Evolutionary conservation across 2,329 filamentous ascomycete species (phyloP), one percentile per base, ranked within the genome.

Genomic region (Colletotrichum tanaceti): DNA sequence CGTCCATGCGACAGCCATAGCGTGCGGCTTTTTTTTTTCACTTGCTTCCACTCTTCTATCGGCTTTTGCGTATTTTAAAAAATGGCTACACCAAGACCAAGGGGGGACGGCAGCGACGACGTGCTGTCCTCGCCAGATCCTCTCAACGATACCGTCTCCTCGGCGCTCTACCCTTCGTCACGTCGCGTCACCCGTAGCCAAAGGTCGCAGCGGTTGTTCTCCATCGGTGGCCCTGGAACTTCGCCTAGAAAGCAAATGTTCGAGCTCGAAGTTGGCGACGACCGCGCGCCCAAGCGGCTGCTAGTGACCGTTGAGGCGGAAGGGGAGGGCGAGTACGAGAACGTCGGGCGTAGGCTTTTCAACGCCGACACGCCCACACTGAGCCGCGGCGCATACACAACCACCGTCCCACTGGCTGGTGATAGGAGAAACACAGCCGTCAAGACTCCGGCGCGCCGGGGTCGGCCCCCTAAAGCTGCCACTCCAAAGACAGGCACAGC

Each of bases 191-290:
- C 85, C 20, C 81, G 80, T 47, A 85, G 81, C 72, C 80, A 82
- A 53, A 77, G 78, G 20, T 78, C 81, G 14, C 75, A 76, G 68
- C 76, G 78, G 35, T 79, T 83, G 70, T 68, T 78, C 24, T 77
- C 82, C 39, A 74, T 81, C 64, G 74, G 71, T 44, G 68, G 70
- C 28, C 53, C 47, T 35, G 71, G 71, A 20, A 74, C 74, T 18
- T 87, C 86, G 49, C 86, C 87, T 46, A 79, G 85, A 57, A 88
- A 87, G 77, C 86, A 84, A 73, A 87, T 80, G 52, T 88, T 88
- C 70, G 83, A 87, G 75, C 82, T 88, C 41, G 85, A 88, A 71
- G 84, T 86, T 32, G 86, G 86, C 54, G 79, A 84, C 72, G 79
- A 80, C 44, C 75, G 75, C 53, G 81, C 85, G 54, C 85, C 86